Evolutionary conservation across 805 yeast species (phyloP), one percentile per base, ranked within the genome.

Genomic region (Barnettozyma sp.): DNA sequence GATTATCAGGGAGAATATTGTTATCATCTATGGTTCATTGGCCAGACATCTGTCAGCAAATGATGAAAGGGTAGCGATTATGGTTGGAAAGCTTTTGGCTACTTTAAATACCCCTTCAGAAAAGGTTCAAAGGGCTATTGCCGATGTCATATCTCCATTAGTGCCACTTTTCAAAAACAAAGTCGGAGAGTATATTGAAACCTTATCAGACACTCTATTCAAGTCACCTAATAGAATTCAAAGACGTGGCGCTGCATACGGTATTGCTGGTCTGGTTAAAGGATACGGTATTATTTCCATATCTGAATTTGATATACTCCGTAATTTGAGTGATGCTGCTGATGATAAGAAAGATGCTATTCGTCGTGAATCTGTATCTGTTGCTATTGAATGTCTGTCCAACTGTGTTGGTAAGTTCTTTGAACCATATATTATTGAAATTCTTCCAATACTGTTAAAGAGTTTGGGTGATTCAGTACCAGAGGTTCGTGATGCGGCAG

Each of bases 241-340:
- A 5, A 71, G 95, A 54, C 73, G 90, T 45, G 99, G 97, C 52
- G 90, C 96, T 2, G 97, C 97, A 1, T 87, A 84, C 62, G 98
- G 97, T 58, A 71, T 92, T 48, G 83, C 97, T 16, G 99, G 99
- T 44, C 60, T 92, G 30, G 90, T 83, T 3, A 81, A 84, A 52
- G 98, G 99, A 40, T 71, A 76, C 16, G 98, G 98, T 46, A 76
- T 92, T 35, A 70, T 76, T 40, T 71, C 94, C 0, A 62, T 92
- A 35, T 71, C 84, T 9, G 80, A 81, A 33, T 76, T 73, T 52
- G 95, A 85, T 49, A 70, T 92, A 28, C 76, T 86, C 39, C 71
- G 95, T 38, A 71, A 70, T 29, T 62, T 92, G 42, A 70, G 74
- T 6, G 87, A 81, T 29, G 96, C 95, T 12, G 73, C 94, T 6